Base-by-base conservation (phyloP, 257 asterid species). In the Capsicum chinense region DNA sequence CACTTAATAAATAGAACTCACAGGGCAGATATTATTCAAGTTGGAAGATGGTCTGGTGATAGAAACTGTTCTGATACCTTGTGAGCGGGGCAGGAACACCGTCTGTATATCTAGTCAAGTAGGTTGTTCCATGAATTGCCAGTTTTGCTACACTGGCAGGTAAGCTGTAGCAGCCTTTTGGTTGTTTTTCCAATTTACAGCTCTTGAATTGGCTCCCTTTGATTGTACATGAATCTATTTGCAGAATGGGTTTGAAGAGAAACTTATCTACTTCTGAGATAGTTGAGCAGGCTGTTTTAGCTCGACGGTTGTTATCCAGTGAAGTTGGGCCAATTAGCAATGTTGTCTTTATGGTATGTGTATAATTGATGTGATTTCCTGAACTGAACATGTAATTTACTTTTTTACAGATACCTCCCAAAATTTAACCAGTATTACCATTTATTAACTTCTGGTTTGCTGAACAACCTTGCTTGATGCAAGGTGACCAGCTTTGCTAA, bases 101-200 rank as follows among this genome's bases (percentile, higher is more conserved):
- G 97, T 95, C n/a, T 97, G 99, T 62, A 91, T 97, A 86, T 97
- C 99, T 59, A 95, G 99, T 90, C 99, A 97, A 92, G 99, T 97
- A 79, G 99, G 99, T 74, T 95, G 98, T 79, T 97, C 93, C 0
- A 92, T 97, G 99, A 97, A 97, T 88, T 97, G 99, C 85, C 99
- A 97, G 89, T 95, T 97, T 92, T 97, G 99, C 92, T 97, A 93
- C 89, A 95, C 99, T 17, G 99, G 99, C 88, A 94, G 98, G 99
- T 87, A 89, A 85, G 89, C 79, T 71, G 10, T 74, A 48, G 60
- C 48, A 76, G 26, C 80, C 21, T 52, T 54, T 0, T 50, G 47
- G 2, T 76, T 76, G 1, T 76, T 26, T 47, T 26, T 76, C 64
- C 81, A 48, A 50, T 67, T 52, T 60, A 42, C 58, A 39, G 76